Evolutionary conservation across 805 yeast genomes (phyloP).

Genomic region (Saccharomyces eubayanus): DNA sequence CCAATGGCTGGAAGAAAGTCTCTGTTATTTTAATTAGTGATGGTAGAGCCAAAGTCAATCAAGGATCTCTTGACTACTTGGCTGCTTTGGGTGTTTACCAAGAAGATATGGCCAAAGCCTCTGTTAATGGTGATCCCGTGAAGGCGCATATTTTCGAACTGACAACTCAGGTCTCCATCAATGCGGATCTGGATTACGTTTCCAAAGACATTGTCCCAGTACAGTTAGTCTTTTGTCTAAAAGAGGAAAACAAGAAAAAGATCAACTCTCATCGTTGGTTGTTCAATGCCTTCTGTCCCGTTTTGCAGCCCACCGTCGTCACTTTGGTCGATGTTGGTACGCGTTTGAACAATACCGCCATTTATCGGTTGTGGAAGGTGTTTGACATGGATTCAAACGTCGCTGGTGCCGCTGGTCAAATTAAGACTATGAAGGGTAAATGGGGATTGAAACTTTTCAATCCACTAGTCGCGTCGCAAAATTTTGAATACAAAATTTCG

Average conservation of each 20-base stretch:
- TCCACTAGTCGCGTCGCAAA: slow-evolving; percentile 92
- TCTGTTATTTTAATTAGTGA: slow-evolving; percentile 89
- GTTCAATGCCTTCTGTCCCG: slow-evolving; percentile 89
- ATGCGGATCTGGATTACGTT: slow-evolving; percentile 78
- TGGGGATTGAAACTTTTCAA: slow-evolving; percentile 73
- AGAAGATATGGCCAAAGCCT: slow-evolving; percentile 93
- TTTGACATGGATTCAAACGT: slow-evolving; percentile 93
- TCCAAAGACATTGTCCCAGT: slow-evolving; percentile 92
- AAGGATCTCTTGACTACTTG: slow-evolving; percentile 75
- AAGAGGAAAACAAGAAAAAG: slow-evolving; percentile 86
- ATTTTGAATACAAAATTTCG: slow-evolving; percentile 95
- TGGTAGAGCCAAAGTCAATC: slow-evolving; percentile 83
- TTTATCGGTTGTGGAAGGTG: slow-evolving; percentile 94
- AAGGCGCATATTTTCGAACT: slow-evolving; percentile 92
- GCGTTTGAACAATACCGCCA: slow-evolving; percentile 76
- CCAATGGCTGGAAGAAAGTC: slow-evolving; percentile 92
- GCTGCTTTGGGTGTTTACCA: slow-evolving; percentile 96
- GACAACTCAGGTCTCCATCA: slow-evolving; percentile 90
- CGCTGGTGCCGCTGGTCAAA: slow-evolving; percentile 99
- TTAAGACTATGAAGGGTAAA: slow-evolving; percentile 89
- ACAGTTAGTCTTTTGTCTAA: slow-evolving; percentile 84
- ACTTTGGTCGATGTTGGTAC: slow-evolving; percentile 95
- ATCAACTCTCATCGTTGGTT: slow-evolving; percentile 98
- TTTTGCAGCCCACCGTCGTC: slow-evolving; percentile 83
- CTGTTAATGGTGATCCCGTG: slow-evolving; percentile 84